A percentile compares a stretch with the other conserved stretches of the same genome.
These are phyloP conservation scores for Pyrenochaeta sp. DNA, from an alignment of 2,329 filamentous ascomycete species.

Conservation along the genomic window DNA sequence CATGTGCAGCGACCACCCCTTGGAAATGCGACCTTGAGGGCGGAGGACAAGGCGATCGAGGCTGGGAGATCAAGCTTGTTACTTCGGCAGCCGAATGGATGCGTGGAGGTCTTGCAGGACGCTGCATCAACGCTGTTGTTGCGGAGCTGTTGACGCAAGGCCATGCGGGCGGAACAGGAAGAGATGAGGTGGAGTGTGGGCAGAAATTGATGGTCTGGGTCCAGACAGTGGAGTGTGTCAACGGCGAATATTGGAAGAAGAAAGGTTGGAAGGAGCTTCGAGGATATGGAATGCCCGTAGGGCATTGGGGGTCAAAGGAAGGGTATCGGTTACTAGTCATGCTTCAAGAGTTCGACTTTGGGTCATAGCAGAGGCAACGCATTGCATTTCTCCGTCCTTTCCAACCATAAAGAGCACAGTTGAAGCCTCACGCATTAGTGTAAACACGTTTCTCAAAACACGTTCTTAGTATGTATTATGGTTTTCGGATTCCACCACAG, in stretches of 20 bases:
- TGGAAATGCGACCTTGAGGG: slow-evolving; percentile 7
- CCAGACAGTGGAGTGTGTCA: slow-evolving; percentile 15
- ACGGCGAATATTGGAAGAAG: slow-evolving; percentile 12
- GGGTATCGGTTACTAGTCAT: slow-evolving; percentile 14
- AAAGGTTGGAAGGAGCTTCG: slow-evolving; percentile 9
- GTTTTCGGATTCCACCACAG: no score
- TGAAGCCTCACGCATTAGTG: no score
- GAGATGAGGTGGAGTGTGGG: neutral
- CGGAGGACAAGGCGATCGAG: slow-evolving; percentile 2
- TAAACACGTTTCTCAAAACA: no score
- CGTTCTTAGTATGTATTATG: no score
- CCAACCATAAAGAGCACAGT: no score
- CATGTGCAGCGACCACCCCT: slow-evolving; percentile 10
- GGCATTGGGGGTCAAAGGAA: slow-evolving; percentile 13
- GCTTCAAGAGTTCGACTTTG: neutral
- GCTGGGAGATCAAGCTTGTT: slow-evolving; percentile 17
- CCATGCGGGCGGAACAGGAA: neutral
- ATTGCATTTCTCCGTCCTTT: no score
- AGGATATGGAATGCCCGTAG: slow-evolving; percentile 6
- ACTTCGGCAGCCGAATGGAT: slow-evolving; percentile 10
- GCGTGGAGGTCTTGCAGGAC: slow-evolving; percentile 9
- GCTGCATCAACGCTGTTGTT: slow-evolving; percentile 10
- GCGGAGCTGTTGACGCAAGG: slow-evolving; percentile 2
- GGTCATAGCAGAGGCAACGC: neutral
- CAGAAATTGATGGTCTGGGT: slow-evolving; percentile 9